Conservation (phyloP, 1,284 basidiomycete genomes). For the Austroboletus novae-zelandiae region DNA sequence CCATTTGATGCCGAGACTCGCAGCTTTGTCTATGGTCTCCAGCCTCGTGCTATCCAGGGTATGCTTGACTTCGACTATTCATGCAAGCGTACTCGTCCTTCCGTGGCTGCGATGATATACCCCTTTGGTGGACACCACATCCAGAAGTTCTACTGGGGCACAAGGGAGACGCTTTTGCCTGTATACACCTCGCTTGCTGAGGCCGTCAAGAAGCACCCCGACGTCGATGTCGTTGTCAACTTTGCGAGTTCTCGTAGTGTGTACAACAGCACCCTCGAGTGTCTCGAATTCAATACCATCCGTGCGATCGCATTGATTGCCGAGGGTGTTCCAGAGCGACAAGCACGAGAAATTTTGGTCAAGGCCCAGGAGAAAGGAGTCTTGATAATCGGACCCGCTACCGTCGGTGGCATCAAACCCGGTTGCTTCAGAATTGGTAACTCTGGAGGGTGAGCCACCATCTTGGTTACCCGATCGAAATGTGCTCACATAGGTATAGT, state of each 20-base stretch:
- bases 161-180: conserved; percentile 96
- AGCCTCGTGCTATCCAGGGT: conserved; percentile 98
- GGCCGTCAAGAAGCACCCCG: conserved; percentile 92
- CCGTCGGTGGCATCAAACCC: conserved; percentile 99
- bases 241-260: conserved; percentile 95
- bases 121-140: conserved; percentile 99
- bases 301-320: conserved; percentile 91
- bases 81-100: conserved; percentile 90
- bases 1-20: conserved; percentile 93
- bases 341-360: conserved; percentile 95
- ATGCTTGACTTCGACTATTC: conserved; percentile 99
- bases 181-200: conserved; percentile 95
- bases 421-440: conserved; percentile 99
- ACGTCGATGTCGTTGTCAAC: conserved; percentile 98
- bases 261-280: conserved; percentile 93
- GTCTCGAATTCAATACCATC: conserved; percentile 68
- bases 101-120: conserved; percentile 99
- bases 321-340: conserved; percentile 97
- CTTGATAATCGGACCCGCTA: conserved; percentile 97
- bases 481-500: conserved; percentile 39
- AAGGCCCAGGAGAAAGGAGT: conserved; percentile 84
- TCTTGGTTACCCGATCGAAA: conserved; percentile 3
- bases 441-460: conserved; percentile 77
- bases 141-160: conserved; percentile 99
- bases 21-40: conserved; percentile 96